These are phyloP conservation scores for Colletotrichum truncatum DNA, from an alignment of 2,329 filamentous ascomycete genomes.

Conservation along the genomic window DNA sequence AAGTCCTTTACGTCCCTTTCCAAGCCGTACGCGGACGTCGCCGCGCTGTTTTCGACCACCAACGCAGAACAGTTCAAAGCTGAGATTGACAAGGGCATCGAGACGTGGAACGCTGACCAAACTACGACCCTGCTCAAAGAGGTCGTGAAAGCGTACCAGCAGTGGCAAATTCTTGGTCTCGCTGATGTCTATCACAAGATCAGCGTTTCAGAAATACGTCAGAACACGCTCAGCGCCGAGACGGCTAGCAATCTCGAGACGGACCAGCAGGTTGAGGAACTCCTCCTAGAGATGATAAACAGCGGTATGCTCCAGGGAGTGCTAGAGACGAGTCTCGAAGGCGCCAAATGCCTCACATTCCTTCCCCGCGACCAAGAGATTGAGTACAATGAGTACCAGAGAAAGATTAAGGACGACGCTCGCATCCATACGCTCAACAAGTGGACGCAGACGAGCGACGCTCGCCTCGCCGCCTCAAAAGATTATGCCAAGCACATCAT, in stretches of 20 bases:
- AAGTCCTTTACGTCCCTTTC: constrained; percentile 67
- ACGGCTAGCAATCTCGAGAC: constrained; percentile 55
- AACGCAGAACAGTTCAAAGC: constrained; percentile 66
- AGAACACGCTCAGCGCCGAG: constrained; percentile 61
- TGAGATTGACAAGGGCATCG: constrained; percentile 67
- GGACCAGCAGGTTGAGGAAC: constrained; percentile 52
- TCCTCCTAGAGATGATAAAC: constrained; percentile 65
- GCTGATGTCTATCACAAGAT: constrained; percentile 75
- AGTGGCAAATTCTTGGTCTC: constrained; percentile 79
- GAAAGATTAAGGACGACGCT: constrained; percentile 52
- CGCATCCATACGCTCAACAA: constrained; percentile 55
- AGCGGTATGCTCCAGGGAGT: constrained; percentile 61
- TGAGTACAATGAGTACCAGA: constrained; percentile 60
- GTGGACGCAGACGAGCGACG: constrained; percentile 61
- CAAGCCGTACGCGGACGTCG: constrained; percentile 77
- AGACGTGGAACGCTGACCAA: constrained; percentile 74
- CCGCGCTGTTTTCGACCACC: constrained; percentile 69
- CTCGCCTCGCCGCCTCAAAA: constrained; percentile 62
- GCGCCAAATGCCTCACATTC: constrained; percentile 61
- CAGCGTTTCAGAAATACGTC: constrained; percentile 61
- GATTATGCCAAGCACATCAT: constrained; percentile 62
- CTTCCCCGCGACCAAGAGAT: constrained; percentile 50
- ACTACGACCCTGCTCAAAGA: constrained; percentile 77
- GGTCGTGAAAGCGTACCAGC: constrained; percentile 76
- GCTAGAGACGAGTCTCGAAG: constrained; percentile 55